Conservation (phyloP, 345 rosid genomes). For the Chamaenerion angustifolium region DNA sequence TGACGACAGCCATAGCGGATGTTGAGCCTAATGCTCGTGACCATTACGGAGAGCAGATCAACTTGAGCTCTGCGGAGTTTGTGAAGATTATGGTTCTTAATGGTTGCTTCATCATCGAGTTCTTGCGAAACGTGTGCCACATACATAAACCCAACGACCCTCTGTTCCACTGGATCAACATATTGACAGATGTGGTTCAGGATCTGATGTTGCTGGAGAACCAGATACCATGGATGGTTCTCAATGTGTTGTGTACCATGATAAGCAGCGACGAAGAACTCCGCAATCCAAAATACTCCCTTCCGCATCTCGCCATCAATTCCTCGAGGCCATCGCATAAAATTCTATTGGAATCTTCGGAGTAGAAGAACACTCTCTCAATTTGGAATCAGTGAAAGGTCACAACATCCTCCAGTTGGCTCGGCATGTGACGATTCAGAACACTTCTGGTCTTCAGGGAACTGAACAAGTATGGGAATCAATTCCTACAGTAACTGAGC, state of each 20-base stretch:
- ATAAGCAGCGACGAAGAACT: background rate
- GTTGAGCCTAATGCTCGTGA: conserved; percentile 4
- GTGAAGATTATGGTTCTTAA: conserved; percentile 10
- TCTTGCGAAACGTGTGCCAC: background rate
- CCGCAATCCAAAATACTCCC: conserved; percentile 1
- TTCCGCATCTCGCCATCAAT: conserved; percentile 6
- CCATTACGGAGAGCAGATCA: conserved; percentile 9
- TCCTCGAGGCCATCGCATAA: background rate
- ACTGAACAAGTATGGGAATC: background rate
- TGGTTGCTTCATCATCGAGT: conserved; percentile 13
- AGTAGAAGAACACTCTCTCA: background rate
- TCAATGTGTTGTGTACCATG: background rate
- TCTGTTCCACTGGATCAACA: conserved; percentile 12
- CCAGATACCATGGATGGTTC: conserved; percentile 7
- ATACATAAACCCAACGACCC: conserved; percentile 1
- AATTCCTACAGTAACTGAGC: conserved; percentile 4
- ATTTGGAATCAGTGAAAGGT: background rate
- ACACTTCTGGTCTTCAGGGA: background rate
- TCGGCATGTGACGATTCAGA: conserved; percentile 4
- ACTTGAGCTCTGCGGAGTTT: background rate
- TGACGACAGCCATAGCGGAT: background rate
- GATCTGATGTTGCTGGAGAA: conserved; percentile 17
- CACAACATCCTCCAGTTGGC: conserved; percentile 14
- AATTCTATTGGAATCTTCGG: background rate
- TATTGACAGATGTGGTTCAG: conserved; percentile 7